A percentile compares a stretch with the other conserved stretches of the same genome.
Conservation (phyloP, 2,329 filamentous ascomycete genomes). For the Decorospora gaudefroyi region DNA sequence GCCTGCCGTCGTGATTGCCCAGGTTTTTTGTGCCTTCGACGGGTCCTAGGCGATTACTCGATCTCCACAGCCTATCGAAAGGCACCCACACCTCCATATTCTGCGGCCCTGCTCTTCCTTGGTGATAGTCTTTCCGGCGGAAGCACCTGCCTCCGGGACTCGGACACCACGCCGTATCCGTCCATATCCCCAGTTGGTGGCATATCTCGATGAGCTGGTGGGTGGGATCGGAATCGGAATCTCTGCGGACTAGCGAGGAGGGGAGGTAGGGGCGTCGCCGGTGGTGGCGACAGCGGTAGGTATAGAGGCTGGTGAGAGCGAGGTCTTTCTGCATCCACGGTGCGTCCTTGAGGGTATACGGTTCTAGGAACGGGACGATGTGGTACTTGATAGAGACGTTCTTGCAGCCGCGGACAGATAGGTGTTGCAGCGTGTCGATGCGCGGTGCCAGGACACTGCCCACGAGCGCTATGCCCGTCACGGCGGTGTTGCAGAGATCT, state of each 20-base stretch:
- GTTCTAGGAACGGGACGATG: constrained; percentile 61
- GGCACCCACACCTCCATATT: constrained; percentile 65
- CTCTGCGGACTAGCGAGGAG: constrained; percentile 58
- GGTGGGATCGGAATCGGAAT: constrained; percentile 64
- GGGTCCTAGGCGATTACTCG: constrained; percentile 61
- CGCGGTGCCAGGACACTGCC: constrained; percentile 60
- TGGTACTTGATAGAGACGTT: constrained; percentile 68
- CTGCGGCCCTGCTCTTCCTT: constrained; percentile 59
- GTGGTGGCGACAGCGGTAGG: constrained; percentile 66
- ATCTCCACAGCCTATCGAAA: constrained; percentile 63
- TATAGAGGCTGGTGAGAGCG: constrained; percentile 63
- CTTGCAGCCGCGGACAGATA: constrained; percentile 66
- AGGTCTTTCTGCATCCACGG: constrained; percentile 53
- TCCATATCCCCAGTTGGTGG: constrained; percentile 63
- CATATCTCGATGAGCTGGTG: constrained; percentile 64
- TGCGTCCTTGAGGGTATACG: constrained; percentile 50
- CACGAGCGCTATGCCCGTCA: constrained; percentile 61
- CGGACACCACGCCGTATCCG: constrained; percentile 65
- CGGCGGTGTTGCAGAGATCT: constrained; percentile 65
- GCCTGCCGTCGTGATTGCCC: constrained; percentile 53
- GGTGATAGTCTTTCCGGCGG: constrained; percentile 61
- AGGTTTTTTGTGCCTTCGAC: constrained; percentile 39
- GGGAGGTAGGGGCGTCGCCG: constrained; percentile 63
- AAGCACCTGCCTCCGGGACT: constrained; percentile 62
- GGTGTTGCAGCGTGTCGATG: constrained; percentile 60